phyloP scores from a whole-genome alignment of 1,284 basidiomycete genomes.

The Athelia psychrophila region DNA sequence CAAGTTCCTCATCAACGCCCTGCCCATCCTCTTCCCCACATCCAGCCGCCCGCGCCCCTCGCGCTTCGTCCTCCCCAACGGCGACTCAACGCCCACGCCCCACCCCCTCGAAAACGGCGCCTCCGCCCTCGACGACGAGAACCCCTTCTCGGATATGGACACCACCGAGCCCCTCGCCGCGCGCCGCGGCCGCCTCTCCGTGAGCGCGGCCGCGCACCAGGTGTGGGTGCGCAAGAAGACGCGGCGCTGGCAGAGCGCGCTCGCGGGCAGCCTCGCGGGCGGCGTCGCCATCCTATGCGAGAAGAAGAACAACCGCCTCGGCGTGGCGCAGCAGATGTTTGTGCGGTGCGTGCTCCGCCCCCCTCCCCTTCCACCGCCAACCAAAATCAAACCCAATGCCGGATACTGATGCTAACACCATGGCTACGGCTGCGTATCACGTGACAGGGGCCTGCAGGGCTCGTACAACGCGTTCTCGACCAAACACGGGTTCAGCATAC shows the following conservation, averaged over 20 bases:
- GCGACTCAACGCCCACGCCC: constrained; percentile 9
- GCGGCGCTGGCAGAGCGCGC: constrained; percentile 82
- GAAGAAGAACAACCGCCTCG: constrained; percentile 61
- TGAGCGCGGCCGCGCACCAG: constrained; percentile 60
- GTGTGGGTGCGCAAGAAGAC: constrained; percentile 64
- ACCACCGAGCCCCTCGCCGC: constrained; percentile 9
- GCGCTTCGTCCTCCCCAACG: constrained; percentile 13
- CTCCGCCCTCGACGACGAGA: constrained; percentile 5
- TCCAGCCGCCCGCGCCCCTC: constrained; percentile 2
- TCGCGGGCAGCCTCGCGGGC: constrained; percentile 84
- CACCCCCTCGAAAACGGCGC: constrained; percentile 23
- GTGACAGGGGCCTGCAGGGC: constrained; percentile 74
- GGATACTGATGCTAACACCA: no score
- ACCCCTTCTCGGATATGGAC: constrained; percentile 22
- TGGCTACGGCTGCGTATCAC: no score
- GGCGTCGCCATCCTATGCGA: constrained; percentile 83
- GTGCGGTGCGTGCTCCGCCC: constrained; percentile 56
- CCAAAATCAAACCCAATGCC: no score
- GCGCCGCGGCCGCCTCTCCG: constrained; percentile 52
- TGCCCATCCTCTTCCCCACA: constrained; percentile 74
- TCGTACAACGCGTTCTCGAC: constrained; percentile 75
- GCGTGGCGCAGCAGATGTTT: constrained; percentile 90
- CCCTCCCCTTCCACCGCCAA: no score
- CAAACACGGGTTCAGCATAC: constrained; percentile 69
- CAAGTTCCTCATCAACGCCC: constrained; percentile 79